These are phyloP conservation scores for Syncephalastrum racemosum DNA, from an alignment of 371 early-diverging fungal genomes.

Conservation along the genomic window DNA sequence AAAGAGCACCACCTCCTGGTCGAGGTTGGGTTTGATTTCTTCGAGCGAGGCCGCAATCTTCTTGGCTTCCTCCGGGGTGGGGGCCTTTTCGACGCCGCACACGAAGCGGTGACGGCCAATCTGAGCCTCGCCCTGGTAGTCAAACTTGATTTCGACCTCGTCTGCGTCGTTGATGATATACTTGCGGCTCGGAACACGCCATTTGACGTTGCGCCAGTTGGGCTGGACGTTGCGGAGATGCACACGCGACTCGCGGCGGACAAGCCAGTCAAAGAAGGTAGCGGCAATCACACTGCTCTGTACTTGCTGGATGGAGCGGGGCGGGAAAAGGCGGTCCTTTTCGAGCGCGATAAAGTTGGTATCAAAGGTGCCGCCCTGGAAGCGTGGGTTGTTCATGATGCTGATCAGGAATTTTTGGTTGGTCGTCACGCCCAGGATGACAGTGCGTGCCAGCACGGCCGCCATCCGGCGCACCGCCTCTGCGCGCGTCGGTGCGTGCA, in stretches of 20 bases:
- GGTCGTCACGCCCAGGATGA: conserved; percentile 63
- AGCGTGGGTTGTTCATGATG: conserved; percentile 56
- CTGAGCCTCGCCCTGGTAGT: conserved; percentile 35
- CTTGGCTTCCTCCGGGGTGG: conserved; percentile 4
- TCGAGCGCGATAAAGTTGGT: conserved; percentile 61
- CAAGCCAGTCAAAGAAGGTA: conserved; percentile 57
- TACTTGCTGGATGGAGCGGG: conserved; percentile 12
- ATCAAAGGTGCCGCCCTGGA: conserved; percentile 58
- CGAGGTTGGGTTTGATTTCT: background rate
- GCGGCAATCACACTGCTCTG: conserved; percentile 38
- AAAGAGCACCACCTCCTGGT: conserved; percentile 15
- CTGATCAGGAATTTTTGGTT: conserved; percentile 66
- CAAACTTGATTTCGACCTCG: conserved; percentile 43
- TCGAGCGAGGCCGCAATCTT: background rate
- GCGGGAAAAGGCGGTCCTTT: conserved; percentile 25
- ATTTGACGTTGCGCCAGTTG: conserved; percentile 61
- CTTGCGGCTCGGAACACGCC: conserved; percentile 41
- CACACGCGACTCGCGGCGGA: conserved; percentile 46
- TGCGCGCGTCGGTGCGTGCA: conserved; percentile 78
- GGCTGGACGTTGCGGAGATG: conserved; percentile 51
- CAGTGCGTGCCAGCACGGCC: conserved; percentile 63
- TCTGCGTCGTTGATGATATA: conserved; percentile 34
- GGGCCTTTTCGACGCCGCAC: conserved; percentile 28
- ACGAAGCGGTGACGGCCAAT: conserved; percentile 41
- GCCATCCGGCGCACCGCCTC: conserved; percentile 77